Base-by-base conservation (phyloP, 805 yeast species). In the Barnettozyma vustinii region DNA sequence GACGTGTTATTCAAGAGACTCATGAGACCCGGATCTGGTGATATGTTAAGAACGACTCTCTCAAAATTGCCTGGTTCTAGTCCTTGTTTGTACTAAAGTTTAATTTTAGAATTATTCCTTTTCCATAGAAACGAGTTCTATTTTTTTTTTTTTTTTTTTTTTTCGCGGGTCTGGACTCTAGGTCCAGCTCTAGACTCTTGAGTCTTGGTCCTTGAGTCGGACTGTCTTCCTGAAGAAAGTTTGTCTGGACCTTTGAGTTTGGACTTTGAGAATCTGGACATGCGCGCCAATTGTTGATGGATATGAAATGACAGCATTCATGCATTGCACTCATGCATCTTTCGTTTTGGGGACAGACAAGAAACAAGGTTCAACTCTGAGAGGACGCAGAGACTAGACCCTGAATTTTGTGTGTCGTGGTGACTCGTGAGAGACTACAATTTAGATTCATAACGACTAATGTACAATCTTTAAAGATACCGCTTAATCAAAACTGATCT, bases 401-500 rank as follows among this genome's bases (percentile, higher is more conserved):
- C 21, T n/a, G 19, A 33, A n/a, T 33, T n/a, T n/a, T 33, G 7
- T 10, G 19, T 18, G 21, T 15, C 25, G 8, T 23, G 7, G 8
- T 23, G 7, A 5, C 25, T 23, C 8, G 25, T 12, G 16, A 3
- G 16, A 13, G 33, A 30, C 33, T 30, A 30, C 33, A 30, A 5
- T 15, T 30, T 7, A 30, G 33, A 15, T 13, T 30, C 16, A 30
- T 3, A n/a, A 5, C 16, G n/a, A 5, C n/a, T 30, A 30, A 13
- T 30, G 33, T 30, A 30, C 33, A 30, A 3, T 30, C n/a, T 3
- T 7, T 12, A 13, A 30, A 30, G n/a, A 30, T 7, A 13, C 7
- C 41, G 20, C 35, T 27, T 40, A 44, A 10, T 50, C 41, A 40
- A 61, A 61, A 3, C 56, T 84, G 37, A 77, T 74, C 65, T 90